These are phyloP conservation scores for Aspergillus alliaceus DNA, from an alignment of 2,329 filamentous ascomycete species.

Conservation along the genomic window DNA sequence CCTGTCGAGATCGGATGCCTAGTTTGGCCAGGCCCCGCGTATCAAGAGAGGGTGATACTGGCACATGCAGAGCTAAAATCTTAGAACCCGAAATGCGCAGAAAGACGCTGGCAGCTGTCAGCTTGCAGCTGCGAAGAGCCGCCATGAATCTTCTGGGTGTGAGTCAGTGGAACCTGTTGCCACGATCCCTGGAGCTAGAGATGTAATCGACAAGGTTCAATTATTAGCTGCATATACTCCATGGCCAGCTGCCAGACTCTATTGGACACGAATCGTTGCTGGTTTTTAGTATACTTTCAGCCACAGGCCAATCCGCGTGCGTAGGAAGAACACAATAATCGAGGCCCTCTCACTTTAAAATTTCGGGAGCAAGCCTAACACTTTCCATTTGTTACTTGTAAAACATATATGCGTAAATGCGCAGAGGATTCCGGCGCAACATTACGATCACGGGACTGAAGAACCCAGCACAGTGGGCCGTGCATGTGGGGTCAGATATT, in stretches of 20 bases:
- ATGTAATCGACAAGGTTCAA: slow-evolving; percentile 16
- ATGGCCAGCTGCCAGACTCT: slow-evolving; percentile 16
- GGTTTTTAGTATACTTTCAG: slow-evolving; percentile 23
- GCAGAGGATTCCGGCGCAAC: slow-evolving; percentile 34
- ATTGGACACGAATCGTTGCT: slow-evolving; percentile 28
- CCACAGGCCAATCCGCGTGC: slow-evolving; percentile 26
- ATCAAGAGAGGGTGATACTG: not conserved
- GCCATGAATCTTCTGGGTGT: slow-evolving; percentile 12
- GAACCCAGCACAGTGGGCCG: slow-evolving; percentile 36
- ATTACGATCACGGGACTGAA: slow-evolving; percentile 41
- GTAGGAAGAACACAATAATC: slow-evolving; percentile 14
- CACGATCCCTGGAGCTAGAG: slow-evolving; percentile 12
- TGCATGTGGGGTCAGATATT: slow-evolving; percentile 38
- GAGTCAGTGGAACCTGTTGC: slow-evolving; percentile 11
- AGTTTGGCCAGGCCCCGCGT: not conserved
- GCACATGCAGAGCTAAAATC: slow-evolving; percentile 7
- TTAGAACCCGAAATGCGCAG: slow-evolving; percentile 7
- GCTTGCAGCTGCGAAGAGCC: slow-evolving; percentile 27
- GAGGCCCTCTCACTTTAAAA: slow-evolving; percentile 27
- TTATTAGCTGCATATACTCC: slow-evolving; percentile 31
- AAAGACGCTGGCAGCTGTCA: slow-evolving; percentile 17
- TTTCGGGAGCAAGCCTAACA: slow-evolving; percentile 17
- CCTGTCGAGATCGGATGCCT: not conserved
- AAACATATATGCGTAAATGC: slow-evolving; percentile 28
- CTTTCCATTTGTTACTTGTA: slow-evolving; percentile 35